Base-by-base conservation (phyloP, 2,329 filamentous ascomycete genomes). In the Aspergillus cejpii region DNA sequence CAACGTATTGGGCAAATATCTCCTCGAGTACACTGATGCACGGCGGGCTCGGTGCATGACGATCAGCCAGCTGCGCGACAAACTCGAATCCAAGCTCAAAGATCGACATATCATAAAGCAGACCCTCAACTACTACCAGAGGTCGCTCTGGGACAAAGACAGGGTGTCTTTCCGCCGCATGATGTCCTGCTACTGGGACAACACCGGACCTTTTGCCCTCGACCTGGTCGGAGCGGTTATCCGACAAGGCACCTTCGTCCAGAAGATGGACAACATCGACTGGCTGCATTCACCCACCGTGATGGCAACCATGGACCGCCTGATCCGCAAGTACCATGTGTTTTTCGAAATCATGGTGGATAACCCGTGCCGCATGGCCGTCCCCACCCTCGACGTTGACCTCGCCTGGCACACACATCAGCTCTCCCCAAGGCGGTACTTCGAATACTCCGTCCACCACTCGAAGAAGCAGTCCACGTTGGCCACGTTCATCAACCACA, bases 251-350 rank as follows among this genome's bases (percentile, higher is more conserved):
- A 63, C 59, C 1, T 72, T 72, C 46, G 55, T 68, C 10, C 60
- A 67, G 39, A 71, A 91, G 68, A 90, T 91, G 85, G 74, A 78
- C 53, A 74, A 77, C 52, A 79, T 90, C 37, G 84, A 88, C 65
- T 91, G 85, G 86, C 69, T 90, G 1, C 85, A 87, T 62, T 85
- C 81, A 20, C 85, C 85, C 0, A 72, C 80, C 0, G 74, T 81
- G 0, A 66, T 65, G 2, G 68, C 74, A 0, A 90, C 84, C 0
- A 86, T 86, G 77, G 51, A 61, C 0, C 76, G 85, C 0, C 70
- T 87, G 1, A 68, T 87, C 3, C 58, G 57, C 2, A 89, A 74
- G 73, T 60, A 74, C 65, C 1, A 38, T 23, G 65, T 74, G 3
- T 72, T 79, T 19, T 68, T 70, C 52, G 51, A 58, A 5, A 70